A percentile compares a stretch with the other conserved stretches of the same genome.
Conservation (phyloP, 345 rosid species). For the Bruguiera gymnorhiza region DNA sequence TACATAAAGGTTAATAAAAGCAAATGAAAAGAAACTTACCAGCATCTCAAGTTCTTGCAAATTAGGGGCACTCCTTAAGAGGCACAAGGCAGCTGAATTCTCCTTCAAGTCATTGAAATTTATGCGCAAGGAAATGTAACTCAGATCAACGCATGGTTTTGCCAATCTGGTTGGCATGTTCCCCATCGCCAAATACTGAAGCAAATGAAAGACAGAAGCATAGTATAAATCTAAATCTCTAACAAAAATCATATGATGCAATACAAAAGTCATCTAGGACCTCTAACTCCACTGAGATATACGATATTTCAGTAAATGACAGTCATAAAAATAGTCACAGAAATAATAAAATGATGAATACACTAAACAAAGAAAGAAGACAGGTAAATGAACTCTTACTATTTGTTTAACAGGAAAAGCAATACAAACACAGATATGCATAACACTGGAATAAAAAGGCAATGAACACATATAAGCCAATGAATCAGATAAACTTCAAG, state of each 20-base stretch:
- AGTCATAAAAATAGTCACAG: too few species aligned
- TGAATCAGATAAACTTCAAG: background rate
- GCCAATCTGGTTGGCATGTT: slow-evolving; percentile 49
- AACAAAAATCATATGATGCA: background rate
- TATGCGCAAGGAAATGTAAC: slow-evolving; percentile 55
- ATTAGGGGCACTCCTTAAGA: slow-evolving; percentile 59
- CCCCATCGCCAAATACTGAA: slow-evolving; percentile 60
- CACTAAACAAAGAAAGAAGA: background rate
- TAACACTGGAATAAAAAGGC: background rate
- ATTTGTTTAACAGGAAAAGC: background rate
- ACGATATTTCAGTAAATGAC: too few species aligned
- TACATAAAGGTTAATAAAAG: background rate
- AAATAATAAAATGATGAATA: background rate
- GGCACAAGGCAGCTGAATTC: slow-evolving; percentile 53
- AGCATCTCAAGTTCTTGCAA: slow-evolving; percentile 62
- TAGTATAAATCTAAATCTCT: slow-evolving; percentile 8
- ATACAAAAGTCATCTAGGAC: slow-evolving; percentile 1
- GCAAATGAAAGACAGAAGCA: slow-evolving; percentile 18
- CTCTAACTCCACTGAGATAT: background rate
- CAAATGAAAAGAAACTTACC: slow-evolving; percentile 30
- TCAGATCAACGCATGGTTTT: slow-evolving; percentile 51
- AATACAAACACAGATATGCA: too few species aligned
- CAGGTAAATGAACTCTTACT: background rate
- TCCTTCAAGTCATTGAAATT: slow-evolving; percentile 60
- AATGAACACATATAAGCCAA: background rate